Evolutionary conservation across 1,284 basidiomycete species (phyloP).

Genomic region (Xerocomus amazonicus): DNA sequence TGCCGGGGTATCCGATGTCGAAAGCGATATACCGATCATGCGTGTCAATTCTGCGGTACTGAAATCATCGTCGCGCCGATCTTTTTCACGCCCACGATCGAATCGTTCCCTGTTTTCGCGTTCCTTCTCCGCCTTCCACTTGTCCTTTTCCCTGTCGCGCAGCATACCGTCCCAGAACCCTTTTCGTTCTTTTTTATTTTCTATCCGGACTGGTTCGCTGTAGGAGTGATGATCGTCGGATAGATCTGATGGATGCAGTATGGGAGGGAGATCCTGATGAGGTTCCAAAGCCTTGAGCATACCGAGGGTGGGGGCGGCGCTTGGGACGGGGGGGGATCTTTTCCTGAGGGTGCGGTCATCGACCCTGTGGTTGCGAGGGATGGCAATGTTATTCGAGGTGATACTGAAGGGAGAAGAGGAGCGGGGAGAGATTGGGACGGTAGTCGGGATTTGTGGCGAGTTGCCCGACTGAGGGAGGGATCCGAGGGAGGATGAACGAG

Average conservation of each 20-base stretch:
- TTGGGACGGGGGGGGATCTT: slow-evolving; percentile 28
- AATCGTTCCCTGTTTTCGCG: slow-evolving; percentile 27
- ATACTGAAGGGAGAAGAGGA: slow-evolving; percentile 45
- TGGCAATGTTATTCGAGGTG: slow-evolving; percentile 11
- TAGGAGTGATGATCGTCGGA: slow-evolving; percentile 30
- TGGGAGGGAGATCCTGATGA: slow-evolving; percentile 26
- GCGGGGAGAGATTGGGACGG: slow-evolving; percentile 26
- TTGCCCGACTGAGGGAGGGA: slow-evolving; percentile 38
- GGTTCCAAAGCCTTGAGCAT: slow-evolving; percentile 61
- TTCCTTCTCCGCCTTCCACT: slow-evolving; percentile 28
- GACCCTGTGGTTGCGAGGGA: slow-evolving; percentile 13
- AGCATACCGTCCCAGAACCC: slow-evolving; percentile 50
- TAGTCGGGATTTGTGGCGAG: slow-evolving; percentile 36
- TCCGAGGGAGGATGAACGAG: slow-evolving; percentile 45
- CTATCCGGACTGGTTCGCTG: slow-evolving; percentile 29
- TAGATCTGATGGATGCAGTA: slow-evolving; percentile 23
- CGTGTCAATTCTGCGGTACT: slow-evolving; percentile 53
- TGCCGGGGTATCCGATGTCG: background rate
- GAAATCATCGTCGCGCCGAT: slow-evolving; percentile 40
- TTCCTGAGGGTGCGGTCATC: slow-evolving; percentile 30
- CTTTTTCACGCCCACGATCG: slow-evolving; percentile 25
- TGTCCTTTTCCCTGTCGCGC: slow-evolving; percentile 35
- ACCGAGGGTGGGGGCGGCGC: slow-evolving; percentile 41
- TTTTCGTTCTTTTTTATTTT: slow-evolving; percentile 43
- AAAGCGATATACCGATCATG: slow-evolving; percentile 55